Base-by-base conservation (phyloP, 2,329 filamentous ascomycete genomes). In the Colletotrichum tropicale region DNA sequence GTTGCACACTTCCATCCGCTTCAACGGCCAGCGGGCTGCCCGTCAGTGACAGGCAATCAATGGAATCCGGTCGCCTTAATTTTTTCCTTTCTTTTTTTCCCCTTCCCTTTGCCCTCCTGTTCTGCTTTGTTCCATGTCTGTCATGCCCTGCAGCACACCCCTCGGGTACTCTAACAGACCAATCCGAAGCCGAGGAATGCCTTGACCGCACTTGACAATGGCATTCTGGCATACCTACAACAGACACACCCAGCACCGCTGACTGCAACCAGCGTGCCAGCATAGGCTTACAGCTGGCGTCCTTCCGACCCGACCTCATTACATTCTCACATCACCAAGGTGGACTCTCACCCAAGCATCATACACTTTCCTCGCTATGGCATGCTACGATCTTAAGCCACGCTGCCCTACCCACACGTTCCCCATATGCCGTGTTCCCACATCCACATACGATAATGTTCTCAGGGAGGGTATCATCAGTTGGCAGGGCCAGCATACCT, bases 301-400 rank as follows among this genome's bases (percentile, higher is more conserved):
- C 30, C 32, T 38, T 61, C 34, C 30, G 38, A 12, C 34, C 43
- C 71, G 70, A 43, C 32, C 38, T 75, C 61, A 67, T 62, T 36
- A 71, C 58, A 60, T 56, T 66, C 66, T 70, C 60, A 65, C 62
- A 56, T 67, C 55, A 68, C 67, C 56, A 18, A 12, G 15, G 56
- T 61, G 65, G 64, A 65, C 71, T 70, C 48, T 66, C 48, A 70
- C 48, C 71, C 58, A 70, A 70, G 66, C 60, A 66, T 70, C 66
- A 30, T 64, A 24, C 56, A 73, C 55, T 64, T 69, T 56, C 60
- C 6, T 65, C 48, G 66, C 30, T 62, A 34, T 71, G 62, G 62
- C 38, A 72, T 72, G 72, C 68, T 72, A 67, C 55, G 62, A 75
- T 72, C 32, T 24, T 55, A 16, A 48, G 43, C 58, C 66, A 74